Evolutionary conservation across 176 grass and related monocot species (phyloP), one percentile per base, ranked within the genome.

Genomic region (Dendrocalamus sinicus): DNA sequence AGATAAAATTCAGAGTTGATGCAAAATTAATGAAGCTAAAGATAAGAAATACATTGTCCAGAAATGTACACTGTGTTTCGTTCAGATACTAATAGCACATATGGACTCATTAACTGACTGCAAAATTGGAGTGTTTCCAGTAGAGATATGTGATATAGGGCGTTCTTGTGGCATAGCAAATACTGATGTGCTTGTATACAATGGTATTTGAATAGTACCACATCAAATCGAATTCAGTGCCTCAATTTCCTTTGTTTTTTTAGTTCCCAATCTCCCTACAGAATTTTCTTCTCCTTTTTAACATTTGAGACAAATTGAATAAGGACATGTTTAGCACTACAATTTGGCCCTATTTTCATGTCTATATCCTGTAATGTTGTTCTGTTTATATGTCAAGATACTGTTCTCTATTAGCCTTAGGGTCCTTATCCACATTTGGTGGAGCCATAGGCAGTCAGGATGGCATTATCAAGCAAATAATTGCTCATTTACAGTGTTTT

Each of bases 381-480:
- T 39, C 4, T 10, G 4, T 46, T 81, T 74, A 50, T 35, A 16
- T 82, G 40, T 74, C 10, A 88, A 69, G 48, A 82, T 55, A 43
- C 23, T 46, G 48, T 82, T 60, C 24, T 8, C 37, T 70, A 86
- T 70, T 60, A 58, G 16, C 23, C 41, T 55, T 40, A 19, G 8
- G 30, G 19, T 62, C 53, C 41, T 40, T 39, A 13, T 68, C 83
- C 24, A 59, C 48, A 75, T 50, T 70, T 28, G 7, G 50, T 55
- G 57, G 14, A 68, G 23, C 22, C 47, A 50, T n/a, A 2, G 9
- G 43, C 19, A 50, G 9, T 28, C 28, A 75, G 39, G 20, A 48
- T 23, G 71, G 37, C 19, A 75, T n/a, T 24, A 81, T 23, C 48
- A 75, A 55, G 23, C 24, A 78, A 73, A 67, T n/a, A 67, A 67